Base-by-base conservation (phyloP, 768 basidiomycete genomes). In the Cytidiella melzeri region DNA sequence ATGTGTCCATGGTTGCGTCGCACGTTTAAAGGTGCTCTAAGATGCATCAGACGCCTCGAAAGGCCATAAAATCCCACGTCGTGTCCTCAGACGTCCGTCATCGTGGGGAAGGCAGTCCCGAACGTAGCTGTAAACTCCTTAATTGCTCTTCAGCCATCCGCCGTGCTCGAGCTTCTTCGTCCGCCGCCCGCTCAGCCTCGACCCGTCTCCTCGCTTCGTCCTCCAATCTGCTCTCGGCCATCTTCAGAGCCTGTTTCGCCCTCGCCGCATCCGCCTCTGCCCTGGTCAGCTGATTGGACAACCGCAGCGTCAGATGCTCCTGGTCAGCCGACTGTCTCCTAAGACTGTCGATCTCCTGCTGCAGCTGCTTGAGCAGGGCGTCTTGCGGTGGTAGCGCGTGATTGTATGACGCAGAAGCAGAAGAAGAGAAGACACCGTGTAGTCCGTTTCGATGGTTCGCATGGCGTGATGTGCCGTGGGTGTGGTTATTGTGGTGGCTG, bases 311-410 rank as follows among this genome's bases (percentile, higher is more conserved):
- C 24, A 80, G 72, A 4, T 79, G 79, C 48, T 83, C 74, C 5
- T 84, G 82, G 53, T 87, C 83, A 19, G 82, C 74, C 15, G 84
- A 77, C 61, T 86, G 83, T 47, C 79, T 74, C 41, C 83, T 77
- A 48, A 89, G 68, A 34, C 64, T 73, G 7, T 73, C 74, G 60
- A 87, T 74, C 65, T 90, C 85, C 57, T 75, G 73, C 58, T 80
- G 76, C 67, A 87, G 73, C 39, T 75, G 77, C 48, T 86, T 82
- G 47, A 87, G 65, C 3, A 74, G 63, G 43, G 69, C 69, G 11
- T 70, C 67, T 47, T 76, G 70, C 15, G 45, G 44, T 37, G 39
- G 23, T 20, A 27, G 41, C 26, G 27, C 50, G 36, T n/a, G 42
- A 11, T 25, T 24, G 49, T 48, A 41, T n/a, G 46, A 36, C 4